Conservation (phyloP, 2,329 filamentous ascomycete species). For the Hypoxylon sp. region DNA sequence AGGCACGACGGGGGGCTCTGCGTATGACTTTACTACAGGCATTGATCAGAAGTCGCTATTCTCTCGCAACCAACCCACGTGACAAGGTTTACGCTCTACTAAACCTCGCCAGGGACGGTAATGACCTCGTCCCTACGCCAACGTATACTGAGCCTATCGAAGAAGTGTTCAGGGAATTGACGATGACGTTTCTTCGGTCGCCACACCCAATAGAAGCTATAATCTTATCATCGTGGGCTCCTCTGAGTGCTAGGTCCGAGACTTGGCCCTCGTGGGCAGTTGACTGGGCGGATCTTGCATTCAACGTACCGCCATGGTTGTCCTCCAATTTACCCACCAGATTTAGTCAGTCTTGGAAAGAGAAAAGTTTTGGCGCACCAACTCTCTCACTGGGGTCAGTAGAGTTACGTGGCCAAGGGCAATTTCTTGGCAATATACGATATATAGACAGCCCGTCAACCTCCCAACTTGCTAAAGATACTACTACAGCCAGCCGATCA, state of each 20-base stretch:
- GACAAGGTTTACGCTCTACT: constrained; percentile 32
- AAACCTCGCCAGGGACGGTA: constrained; percentile 20
- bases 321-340: constrained; percentile 9
- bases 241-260: background rate
- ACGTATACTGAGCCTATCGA: constrained; percentile 17
- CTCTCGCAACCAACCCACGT: constrained; percentile 23
- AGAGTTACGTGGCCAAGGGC: constrained; percentile 1
- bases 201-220: constrained; percentile 18
- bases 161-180: constrained; percentile 21
- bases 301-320: constrained; percentile 23
- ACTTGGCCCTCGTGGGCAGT: constrained; percentile 14
- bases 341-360: constrained; percentile 4
- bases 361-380: background rate
- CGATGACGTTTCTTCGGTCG: constrained; percentile 17
- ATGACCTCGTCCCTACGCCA: constrained; percentile 25
- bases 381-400: background rate
- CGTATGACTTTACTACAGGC: constrained; percentile 26
- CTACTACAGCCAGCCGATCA: background rate
- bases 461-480: background rate
- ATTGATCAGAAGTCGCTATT: constrained; percentile 26
- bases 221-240: constrained; percentile 21
- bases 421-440: constrained; percentile 3
- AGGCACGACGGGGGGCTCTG: constrained; percentile 17
- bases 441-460: background rate
- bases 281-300: constrained; percentile 30